A percentile compares a stretch with the other conserved stretches of the same genome.
phyloP scores from a whole-genome alignment of 352 stramenopile genomes.

The Pythium phragmitis region DNA sequence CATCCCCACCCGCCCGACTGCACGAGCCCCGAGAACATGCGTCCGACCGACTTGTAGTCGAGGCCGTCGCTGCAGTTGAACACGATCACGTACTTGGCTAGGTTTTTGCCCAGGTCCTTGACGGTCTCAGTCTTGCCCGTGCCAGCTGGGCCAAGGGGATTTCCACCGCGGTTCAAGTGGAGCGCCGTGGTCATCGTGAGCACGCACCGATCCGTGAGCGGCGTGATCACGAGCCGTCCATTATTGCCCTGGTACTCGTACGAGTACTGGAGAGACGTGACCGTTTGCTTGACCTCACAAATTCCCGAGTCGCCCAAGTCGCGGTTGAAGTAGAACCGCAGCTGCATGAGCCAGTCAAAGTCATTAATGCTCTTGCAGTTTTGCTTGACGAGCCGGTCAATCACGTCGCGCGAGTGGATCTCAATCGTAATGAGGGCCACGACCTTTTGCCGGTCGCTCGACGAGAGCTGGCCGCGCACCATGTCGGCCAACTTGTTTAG shows the following conservation, averaged over 20 bases:
- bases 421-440: conserved; percentile 97
- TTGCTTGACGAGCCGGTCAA: conserved; percentile 93
- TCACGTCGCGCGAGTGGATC: conserved; percentile 95
- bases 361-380: conserved; percentile 91
- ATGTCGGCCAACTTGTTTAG: conserved; percentile 94
- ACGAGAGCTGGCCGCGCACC: conserved; percentile 86
- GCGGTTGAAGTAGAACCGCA: conserved; percentile 88
- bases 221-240: conserved; percentile 95
- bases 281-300: conserved; percentile 86
- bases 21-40: conserved; percentile 94
- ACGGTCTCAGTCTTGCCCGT: conserved; percentile 96
- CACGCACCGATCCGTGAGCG: conserved; percentile 96
- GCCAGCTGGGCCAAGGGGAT: conserved; percentile 90
- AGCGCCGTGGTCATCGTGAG: conserved; percentile 94
- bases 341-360: conserved; percentile 91
- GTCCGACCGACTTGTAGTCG: conserved; percentile 94
- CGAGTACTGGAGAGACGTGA: conserved; percentile 89
- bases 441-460: conserved; percentile 94
- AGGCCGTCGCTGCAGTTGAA: conserved; percentile 93
- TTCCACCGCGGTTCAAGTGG: conserved; percentile 94
- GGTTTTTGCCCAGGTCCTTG: conserved; percentile 93
- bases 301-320: conserved; percentile 77
- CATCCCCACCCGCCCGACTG: conserved; percentile 92
- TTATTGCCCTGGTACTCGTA: conserved; percentile 97
- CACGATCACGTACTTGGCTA: conserved; percentile 93